Conservation (phyloP, 495 filamentous ascomycete species). For the Neurospora sublineolata region DNA sequence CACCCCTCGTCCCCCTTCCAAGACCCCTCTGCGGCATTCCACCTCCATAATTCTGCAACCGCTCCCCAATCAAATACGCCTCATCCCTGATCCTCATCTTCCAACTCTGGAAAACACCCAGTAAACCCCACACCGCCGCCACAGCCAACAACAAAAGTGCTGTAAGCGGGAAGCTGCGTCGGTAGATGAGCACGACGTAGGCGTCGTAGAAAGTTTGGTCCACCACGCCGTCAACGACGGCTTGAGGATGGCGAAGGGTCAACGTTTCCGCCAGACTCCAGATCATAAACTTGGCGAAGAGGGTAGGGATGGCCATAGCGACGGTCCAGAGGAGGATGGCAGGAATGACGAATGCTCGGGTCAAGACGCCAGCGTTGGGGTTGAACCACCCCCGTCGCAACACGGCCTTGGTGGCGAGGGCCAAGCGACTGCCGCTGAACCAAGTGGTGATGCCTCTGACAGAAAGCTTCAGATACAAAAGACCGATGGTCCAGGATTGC, state of each 20-base stretch:
- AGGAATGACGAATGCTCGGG: conserved; percentile 71
- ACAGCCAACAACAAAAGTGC: conserved; percentile 31
- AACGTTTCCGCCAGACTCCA: conserved; percentile 17
- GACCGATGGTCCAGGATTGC: conserved; percentile 87
- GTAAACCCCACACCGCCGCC: conserved; percentile 31
- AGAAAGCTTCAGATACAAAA: conserved; percentile 84
- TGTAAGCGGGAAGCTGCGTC: conserved; percentile 59
- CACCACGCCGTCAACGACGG: conserved; percentile 8
- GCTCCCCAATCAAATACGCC: conserved; percentile 89
- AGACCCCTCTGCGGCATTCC: conserved; percentile 3
- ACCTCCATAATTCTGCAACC: conserved; percentile 85
- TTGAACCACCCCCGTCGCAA: conserved; percentile 69
- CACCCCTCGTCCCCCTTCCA: conserved; percentile 3
- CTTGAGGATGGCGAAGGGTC: conserved; percentile 4
- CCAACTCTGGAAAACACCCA: conserved; percentile 64
- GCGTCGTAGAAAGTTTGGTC: conserved; percentile 29
- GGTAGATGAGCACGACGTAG: conserved; percentile 47
- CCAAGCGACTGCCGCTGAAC: conserved; percentile 52
- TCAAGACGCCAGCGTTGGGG: conserved; percentile 68
- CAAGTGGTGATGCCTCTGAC: conserved; percentile 55
- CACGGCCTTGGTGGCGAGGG: conserved; percentile 62
- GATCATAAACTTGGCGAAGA: conserved; percentile 22
- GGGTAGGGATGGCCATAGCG: conserved; percentile 48
- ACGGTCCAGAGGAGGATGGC: conserved; percentile 43
- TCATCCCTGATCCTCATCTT: conserved; percentile 78